Evolutionary conservation across 2,329 filamentous ascomycete genomes (phyloP), one percentile per base, ranked within the genome.

Genomic region (Sporothrix phasma): DNA sequence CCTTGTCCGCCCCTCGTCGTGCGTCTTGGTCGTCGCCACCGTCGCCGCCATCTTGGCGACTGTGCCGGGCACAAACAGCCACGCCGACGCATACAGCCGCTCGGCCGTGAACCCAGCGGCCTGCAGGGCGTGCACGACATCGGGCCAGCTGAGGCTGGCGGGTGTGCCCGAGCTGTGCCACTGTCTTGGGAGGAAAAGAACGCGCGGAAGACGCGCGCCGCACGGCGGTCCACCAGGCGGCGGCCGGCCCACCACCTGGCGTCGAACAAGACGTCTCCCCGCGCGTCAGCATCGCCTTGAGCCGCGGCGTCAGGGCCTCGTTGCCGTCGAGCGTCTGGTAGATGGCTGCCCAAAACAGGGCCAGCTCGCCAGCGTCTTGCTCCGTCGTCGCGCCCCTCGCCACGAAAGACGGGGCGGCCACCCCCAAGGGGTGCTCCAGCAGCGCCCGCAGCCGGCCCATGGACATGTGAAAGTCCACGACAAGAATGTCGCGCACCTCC

Each of bases 11-110:
- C 1, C 37, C 56, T 4, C 34, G 24, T 5, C 41, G 8, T 2
- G 39, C 39, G 5, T 26, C 39, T 45, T 43, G n/a, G 58, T 26
- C 41, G 58, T 37, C 43, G 58, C 41, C 41, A 45, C 56, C 19
- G 31, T 31, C 13, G 56, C 56, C 17, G 58, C 58, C 58, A 46
- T 29, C 39, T 31, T 53, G 37, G 58, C 58, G 19, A 43, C 70
- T 70, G 41, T 64, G 66, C 31, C 73, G 67, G 61, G 65, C 24
- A 63, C 60, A 51, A 68, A 68, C 26, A 68, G 61, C 66, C 66
- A 68, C 2, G 65, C 64, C 6, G 66, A 68, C 3, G 51, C 65
- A 31, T 68, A 65, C 56, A 68, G 56, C 22, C 63, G 63, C 41
- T 47, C 24, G 2, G 63, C 63, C 2, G 47, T n/a, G 24, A 68